Base-by-base conservation (phyloP, 2,329 filamentous ascomycete species). In the Aureobasidium zeae region DNA sequence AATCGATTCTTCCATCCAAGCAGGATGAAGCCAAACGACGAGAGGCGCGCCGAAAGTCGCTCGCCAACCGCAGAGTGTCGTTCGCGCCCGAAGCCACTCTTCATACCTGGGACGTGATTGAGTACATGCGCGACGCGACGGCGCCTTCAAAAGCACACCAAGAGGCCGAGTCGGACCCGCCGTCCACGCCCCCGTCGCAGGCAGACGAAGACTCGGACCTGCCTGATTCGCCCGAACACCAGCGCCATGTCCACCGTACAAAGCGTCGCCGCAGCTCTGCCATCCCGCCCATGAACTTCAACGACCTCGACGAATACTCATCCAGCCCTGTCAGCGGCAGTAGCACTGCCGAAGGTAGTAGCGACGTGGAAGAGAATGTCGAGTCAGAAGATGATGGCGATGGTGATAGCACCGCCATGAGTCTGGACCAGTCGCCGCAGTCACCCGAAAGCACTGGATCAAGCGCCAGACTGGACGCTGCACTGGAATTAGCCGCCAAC, bases 71-170 rank as follows among this genome's bases (percentile, higher is more conserved):
- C 56, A 79, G 91, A 57, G 91, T 98, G 24, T 96, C 89, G 0
- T 98, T 98, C 63, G 91, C 91, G 4, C 91, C 91, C 1, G 91
- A 98, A 65, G 91, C 91, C 10, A 98, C 91, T 3, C 72, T 98
- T 25, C 91, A 98, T 60, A 98, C 91, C 0, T 96, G 94, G 73
- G 88, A 96, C 57, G 88, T 91, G 45, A 77, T 95, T 32, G 89
- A 96, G 57, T 83, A 88, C 50, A 74, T 79, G 59, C 86, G 88
- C 57, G 88, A 95, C 59, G 86, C 86, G 15, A 93, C 87, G 1
- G 83, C 81, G 11, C 80, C 78, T 9, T 81, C 79, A 5, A 75
- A 84, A 49, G 77, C 41, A 9, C 21, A 36, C 10, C 28, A 35
- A n/a, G 17, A 16, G 60, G 74, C 21, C 68, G 59, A 67, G 12